These are phyloP conservation scores for Coriolopsis trogii DNA, from an alignment of 1,284 basidiomycete species.

Conservation along the genomic window DNA sequence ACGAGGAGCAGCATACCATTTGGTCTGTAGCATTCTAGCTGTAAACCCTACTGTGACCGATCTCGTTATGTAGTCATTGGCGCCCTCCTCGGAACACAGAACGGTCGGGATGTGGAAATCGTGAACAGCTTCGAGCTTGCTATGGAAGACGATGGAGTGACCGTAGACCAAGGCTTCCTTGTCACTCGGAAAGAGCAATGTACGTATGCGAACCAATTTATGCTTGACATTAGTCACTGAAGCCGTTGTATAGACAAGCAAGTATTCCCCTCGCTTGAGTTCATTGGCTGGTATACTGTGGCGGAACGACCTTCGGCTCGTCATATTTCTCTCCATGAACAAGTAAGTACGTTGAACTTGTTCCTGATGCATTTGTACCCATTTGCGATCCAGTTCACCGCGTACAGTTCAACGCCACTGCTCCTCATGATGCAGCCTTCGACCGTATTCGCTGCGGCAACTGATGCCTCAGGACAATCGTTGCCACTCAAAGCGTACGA, in stretches of 20 bases:
- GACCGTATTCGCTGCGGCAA: constrained; percentile 47
- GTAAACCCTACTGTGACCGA: neutral
- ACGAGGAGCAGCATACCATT: constrained; percentile 65
- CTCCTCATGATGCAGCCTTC: constrained; percentile 72
- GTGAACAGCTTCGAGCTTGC: constrained; percentile 95
- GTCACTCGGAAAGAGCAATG: constrained; percentile 88
- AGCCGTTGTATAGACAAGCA: constrained; percentile 78
- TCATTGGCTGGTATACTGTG: constrained; percentile 97
- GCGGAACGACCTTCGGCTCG: constrained; percentile 68
- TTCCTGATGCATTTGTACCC: neutral
- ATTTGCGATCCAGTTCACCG: constrained; percentile 55
- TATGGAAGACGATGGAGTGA: constrained; percentile 52
- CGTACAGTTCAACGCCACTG: constrained; percentile 76
- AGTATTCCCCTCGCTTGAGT: constrained; percentile 94
- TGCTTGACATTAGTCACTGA: too few species aligned
- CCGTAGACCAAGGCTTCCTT: constrained; percentile 83
- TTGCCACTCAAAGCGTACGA: constrained; percentile 91
- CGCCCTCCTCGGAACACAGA: constrained; percentile 92
- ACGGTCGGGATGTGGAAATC: constrained; percentile 93
- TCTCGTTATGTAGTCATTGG: constrained; percentile 70
- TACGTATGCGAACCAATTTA: constrained; percentile 49
- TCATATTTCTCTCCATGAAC: constrained; percentile 86
- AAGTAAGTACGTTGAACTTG: constrained; percentile 52
- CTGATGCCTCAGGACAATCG: constrained; percentile 64
- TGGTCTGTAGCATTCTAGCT: constrained; percentile 43